Evolutionary conservation across 257 asterid genomes (phyloP).

Genomic region (Solanum sejunctum): DNA sequence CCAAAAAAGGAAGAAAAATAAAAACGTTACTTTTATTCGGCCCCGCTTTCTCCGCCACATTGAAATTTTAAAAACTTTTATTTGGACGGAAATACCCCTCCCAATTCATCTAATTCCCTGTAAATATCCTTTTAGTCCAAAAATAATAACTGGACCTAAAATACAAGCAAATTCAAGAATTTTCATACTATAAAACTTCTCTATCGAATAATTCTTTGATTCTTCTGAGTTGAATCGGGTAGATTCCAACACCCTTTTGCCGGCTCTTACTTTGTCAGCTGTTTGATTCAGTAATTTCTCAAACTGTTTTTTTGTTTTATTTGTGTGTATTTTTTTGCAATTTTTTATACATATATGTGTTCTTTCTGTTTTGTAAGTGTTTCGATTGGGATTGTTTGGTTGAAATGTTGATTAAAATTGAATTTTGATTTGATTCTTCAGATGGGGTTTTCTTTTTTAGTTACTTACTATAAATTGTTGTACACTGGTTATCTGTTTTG

Average conservation of each 20-base stretch:
- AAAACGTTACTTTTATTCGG: slow-evolving; percentile 22
- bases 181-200: background rate
- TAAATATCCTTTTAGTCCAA: background rate
- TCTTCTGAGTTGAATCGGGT: background rate
- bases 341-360: background rate
- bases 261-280: slow-evolving; percentile 13
- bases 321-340: background rate
- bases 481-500: background rate
- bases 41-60: slow-evolving; percentile 37
- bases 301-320: background rate
- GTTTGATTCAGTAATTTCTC: slow-evolving; percentile 2
- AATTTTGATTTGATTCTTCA: background rate
- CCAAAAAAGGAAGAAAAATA: background rate
- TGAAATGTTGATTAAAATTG: background rate
- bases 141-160: background rate
- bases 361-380: background rate
- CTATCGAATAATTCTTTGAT: background rate
- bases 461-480: background rate
- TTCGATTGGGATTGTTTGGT: background rate
- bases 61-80: slow-evolving; percentile 24
- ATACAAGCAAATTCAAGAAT: background rate
- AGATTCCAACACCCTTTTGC: background rate
- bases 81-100: slow-evolving; percentile 28
- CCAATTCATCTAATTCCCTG: background rate
- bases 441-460: background rate